These are phyloP conservation scores for Phytophthora constricta DNA, from an alignment of 352 stramenopile genomes.

Conservation along the genomic window DNA sequence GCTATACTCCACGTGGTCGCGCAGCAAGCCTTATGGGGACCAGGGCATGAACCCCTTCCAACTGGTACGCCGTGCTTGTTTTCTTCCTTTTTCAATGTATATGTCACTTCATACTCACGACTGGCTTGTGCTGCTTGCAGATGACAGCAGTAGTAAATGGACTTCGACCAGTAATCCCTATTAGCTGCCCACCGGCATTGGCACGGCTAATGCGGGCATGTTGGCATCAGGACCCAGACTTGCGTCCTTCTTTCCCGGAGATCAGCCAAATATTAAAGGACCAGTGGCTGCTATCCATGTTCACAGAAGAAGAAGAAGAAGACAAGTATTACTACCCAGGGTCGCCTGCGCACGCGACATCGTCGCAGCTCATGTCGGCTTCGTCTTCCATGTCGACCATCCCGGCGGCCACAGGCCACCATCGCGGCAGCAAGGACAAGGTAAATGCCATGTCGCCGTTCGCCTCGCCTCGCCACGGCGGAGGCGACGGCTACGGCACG, in stretches of 20 bases:
- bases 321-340: constrained; percentile 59
- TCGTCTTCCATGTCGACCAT: constrained; percentile 49
- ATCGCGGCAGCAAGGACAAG: constrained; percentile 47
- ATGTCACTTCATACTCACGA: constrained; percentile 13
- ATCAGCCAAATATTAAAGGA: constrained; percentile 83
- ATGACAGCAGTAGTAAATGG: constrained; percentile 90
- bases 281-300: constrained; percentile 67
- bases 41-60: constrained; percentile 92
- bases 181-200: constrained; percentile 78
- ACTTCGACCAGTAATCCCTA: constrained; percentile 82
- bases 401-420: constrained; percentile 26
- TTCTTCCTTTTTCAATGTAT: background rate
- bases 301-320: constrained; percentile 59
- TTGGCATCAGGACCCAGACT: constrained; percentile 78
- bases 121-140: constrained; percentile 33
- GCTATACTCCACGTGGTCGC: constrained; percentile 89
- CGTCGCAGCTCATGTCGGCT: constrained; percentile 40
- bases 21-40: constrained; percentile 89
- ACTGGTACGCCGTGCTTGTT: constrained; percentile 53
- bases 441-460: constrained; percentile 39
- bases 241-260: constrained; percentile 80
- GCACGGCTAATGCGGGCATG: constrained; percentile 84
- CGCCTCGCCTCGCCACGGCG: constrained; percentile 24
- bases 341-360: constrained; percentile 16
- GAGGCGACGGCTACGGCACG: constrained; percentile 28